Percentiles rank a stretch among this genome's conserved stretches.
Evolutionary conservation across 768 basidiomycete genomes (phyloP).

Genomic region (Xerocomus brunneocitrinus): DNA sequence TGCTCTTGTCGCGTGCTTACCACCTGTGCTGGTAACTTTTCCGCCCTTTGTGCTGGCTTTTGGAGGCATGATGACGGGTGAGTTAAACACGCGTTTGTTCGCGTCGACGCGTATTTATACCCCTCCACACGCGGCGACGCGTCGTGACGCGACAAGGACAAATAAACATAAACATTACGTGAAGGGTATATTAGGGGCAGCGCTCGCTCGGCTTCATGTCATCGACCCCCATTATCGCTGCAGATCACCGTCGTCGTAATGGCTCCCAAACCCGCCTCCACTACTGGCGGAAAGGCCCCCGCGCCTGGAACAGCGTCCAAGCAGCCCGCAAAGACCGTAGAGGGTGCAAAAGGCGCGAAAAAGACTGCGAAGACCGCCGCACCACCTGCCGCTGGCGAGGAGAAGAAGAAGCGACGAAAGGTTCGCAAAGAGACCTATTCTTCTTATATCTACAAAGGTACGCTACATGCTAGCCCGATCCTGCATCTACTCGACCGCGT

Average conservation of each 20-base stretch:
- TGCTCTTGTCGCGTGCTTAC: constrained; percentile 51
- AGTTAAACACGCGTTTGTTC: background rate
- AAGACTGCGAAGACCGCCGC: constrained; percentile 59
- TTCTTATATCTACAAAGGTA: constrained; percentile 89
- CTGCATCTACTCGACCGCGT: background rate
- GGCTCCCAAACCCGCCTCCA: constrained; percentile 65
- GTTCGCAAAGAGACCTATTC: constrained; percentile 88
- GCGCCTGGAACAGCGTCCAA: constrained; percentile 56
- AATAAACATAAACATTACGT: constrained; percentile 32
- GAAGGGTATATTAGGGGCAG: constrained; percentile 33
- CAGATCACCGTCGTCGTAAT: constrained; percentile 23
- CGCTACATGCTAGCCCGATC: background rate
- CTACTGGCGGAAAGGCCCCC: constrained; percentile 63
- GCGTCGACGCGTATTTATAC: constrained; percentile 22
- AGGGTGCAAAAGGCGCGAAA: constrained; percentile 70
- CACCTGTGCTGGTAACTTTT: constrained; percentile 24
- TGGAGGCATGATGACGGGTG: constrained; percentile 21
- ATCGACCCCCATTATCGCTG: constrained; percentile 16
- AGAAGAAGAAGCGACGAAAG: constrained; percentile 88
- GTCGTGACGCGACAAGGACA: constrained; percentile 32
- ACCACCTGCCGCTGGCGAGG: constrained; percentile 55
- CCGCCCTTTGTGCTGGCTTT: constrained; percentile 27
- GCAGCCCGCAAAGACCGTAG: constrained; percentile 54
- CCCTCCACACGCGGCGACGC: constrained; percentile 30
- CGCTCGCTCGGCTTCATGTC: constrained; percentile 5